Conservation (phyloP, 2,329 filamentous ascomycete species). For the Hymenoscyphus linearis region DNA sequence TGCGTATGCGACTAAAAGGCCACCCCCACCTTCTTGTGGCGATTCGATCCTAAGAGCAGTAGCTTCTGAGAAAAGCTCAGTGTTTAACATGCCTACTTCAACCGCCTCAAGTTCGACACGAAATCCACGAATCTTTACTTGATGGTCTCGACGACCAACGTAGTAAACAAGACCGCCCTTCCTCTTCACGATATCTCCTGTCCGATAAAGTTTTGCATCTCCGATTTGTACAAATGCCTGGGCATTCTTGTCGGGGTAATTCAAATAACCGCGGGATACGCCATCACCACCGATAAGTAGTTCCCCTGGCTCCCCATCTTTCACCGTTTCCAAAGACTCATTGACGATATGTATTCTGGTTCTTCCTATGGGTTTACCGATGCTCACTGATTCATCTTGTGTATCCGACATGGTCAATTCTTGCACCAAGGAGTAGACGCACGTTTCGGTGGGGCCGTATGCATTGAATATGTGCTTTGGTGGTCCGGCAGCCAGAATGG, state of each 20-base stretch:
- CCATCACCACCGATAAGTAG: background rate
- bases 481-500: background rate
- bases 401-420: background rate
- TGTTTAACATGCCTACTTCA: background rate
- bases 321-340: background rate
- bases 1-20: background rate
- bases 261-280: background rate
- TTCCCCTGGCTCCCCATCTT: background rate
- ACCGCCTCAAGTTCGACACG: background rate
- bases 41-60: background rate
- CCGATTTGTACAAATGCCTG: background rate
- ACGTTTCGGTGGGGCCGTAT: background rate
- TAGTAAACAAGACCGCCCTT: constrained; percentile 1
- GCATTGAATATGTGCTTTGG: constrained; percentile 1
- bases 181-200: background rate
- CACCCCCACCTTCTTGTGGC: background rate
- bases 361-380: background rate
- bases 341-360: background rate
- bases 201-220: background rate
- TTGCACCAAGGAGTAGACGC: background rate
- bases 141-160: background rate
- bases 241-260: background rate
- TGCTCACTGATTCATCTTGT: background rate
- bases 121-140: background rate
- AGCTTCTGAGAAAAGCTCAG: background rate